Conservation (phyloP, 176 grass and related monocot species). For the Rhynchospora breviuscula region DNA sequence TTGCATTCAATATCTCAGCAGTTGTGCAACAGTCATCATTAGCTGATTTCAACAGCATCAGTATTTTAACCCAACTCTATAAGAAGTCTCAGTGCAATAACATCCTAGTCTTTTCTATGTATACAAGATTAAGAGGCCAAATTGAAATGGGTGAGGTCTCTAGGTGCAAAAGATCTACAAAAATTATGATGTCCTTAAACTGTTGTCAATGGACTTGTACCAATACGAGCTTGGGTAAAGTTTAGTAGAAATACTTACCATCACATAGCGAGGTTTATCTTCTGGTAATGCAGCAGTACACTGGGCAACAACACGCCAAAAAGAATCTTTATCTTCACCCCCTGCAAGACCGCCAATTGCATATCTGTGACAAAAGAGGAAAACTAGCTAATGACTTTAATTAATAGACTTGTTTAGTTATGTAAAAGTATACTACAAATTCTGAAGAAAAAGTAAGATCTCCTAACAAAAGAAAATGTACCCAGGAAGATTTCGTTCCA, state of each 20-base stretch:
- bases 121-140: background rate
- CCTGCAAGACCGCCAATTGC: slow-evolving; percentile 95
- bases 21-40: background rate
- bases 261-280: slow-evolving; percentile 96
- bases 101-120: slow-evolving; percentile 1
- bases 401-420: slow-evolving; percentile 1
- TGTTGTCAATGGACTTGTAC: background rate
- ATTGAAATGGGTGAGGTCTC: background rate
- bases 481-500: slow-evolving; percentile 90
- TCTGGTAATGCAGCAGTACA: slow-evolving; percentile 88
- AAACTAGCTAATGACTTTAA: slow-evolving; percentile 23
- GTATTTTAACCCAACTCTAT: background rate
- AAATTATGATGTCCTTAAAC: background rate
- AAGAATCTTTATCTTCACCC: slow-evolving; percentile 97
- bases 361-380: slow-evolving; percentile 47
- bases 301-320: slow-evolving; percentile 91
- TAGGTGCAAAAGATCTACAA: background rate
- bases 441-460: background rate
- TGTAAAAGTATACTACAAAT: background rate
- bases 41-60: background rate
- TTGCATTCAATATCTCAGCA: background rate
- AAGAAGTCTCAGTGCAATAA: background rate
- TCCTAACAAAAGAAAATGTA: slow-evolving; percentile 27
- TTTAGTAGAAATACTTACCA: slow-evolving; percentile 44
- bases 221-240: background rate